Evolutionary conservation across 2,329 filamentous ascomycete genomes (phyloP).

Genomic region (Epichloe elymi): DNA sequence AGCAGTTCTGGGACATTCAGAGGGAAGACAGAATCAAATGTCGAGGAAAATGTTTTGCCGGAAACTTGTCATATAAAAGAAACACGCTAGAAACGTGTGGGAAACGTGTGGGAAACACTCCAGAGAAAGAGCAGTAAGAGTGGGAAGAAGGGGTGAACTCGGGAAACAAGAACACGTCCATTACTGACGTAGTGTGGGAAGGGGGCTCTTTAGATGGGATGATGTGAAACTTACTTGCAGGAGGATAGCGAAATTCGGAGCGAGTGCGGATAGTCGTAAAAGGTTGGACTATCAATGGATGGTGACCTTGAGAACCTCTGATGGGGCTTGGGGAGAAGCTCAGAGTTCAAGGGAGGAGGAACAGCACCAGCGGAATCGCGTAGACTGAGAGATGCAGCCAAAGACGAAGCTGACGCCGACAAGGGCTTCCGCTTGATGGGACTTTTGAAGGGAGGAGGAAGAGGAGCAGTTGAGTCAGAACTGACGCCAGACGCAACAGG

Average conservation of each 20-base stretch:
- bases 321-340: constrained; percentile 32
- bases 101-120: not conserved
- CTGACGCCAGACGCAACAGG: constrained; percentile 2
- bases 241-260: constrained; percentile 9
- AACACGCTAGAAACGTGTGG: not conserved
- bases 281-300: constrained; percentile 46
- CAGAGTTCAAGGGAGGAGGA: constrained; percentile 19
- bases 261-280: constrained; percentile 42
- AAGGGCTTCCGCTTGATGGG: constrained; percentile 48
- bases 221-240: constrained; percentile 15
- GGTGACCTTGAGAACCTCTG: constrained; percentile 40
- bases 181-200: not conserved
- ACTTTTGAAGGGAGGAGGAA: constrained; percentile 9
- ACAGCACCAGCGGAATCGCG: constrained; percentile 4
- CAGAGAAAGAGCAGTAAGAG: not conserved
- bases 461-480: constrained; percentile 6
- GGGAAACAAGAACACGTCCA: not conserved
- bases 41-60: not conserved
- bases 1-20: not conserved
- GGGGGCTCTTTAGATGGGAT: not conserved
- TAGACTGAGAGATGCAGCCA: constrained; percentile 26
- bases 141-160: not conserved
- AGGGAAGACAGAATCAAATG: not conserved
- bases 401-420: constrained; percentile 39
- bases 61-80: not conserved